Percentiles rank a stretch among this genome's conserved stretches.
phyloP scores from a whole-genome alignment of 2,329 filamentous ascomycete species.

The Diaporthe helianthi region DNA sequence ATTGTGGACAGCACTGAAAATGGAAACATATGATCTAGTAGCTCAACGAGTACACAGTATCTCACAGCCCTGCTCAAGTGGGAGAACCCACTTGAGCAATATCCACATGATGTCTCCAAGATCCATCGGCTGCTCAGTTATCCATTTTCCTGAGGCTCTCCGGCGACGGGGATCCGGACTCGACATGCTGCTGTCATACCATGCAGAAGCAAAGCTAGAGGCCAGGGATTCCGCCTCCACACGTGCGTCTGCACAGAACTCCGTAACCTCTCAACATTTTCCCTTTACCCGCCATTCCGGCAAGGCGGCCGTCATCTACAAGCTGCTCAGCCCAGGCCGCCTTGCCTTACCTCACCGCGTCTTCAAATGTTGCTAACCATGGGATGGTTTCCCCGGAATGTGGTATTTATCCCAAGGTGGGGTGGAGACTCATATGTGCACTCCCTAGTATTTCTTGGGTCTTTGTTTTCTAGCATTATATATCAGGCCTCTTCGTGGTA shows the following conservation, averaged over 20 bases:
- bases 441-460: not conserved
- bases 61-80: too few species aligned
- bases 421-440: too few species aligned
- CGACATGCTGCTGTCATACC: not conserved
- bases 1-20: not conserved
- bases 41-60: too few species aligned
- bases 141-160: not conserved
- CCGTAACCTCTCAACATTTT: too few species aligned
- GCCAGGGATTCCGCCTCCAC: conserved; percentile 18
- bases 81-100: too few species aligned
- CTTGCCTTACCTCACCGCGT: conserved; percentile 17
- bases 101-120: not conserved
- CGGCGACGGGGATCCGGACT: conserved; percentile 14
- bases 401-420: conserved; percentile 27
- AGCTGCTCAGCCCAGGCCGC: conserved; percentile 23
- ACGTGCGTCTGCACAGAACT: not conserved
- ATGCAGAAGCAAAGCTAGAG: conserved; percentile 10
- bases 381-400: conserved; percentile 14
- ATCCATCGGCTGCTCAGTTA: not conserved
- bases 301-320: not conserved
- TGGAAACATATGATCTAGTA: not conserved
- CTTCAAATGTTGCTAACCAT: not conserved
- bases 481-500: not conserved
- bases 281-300: conserved; percentile 29
- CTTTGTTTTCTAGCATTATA: conserved; percentile 1